Conservation (phyloP, 1,284 basidiomycete species). For the Cryptococcus sp. region DNA sequence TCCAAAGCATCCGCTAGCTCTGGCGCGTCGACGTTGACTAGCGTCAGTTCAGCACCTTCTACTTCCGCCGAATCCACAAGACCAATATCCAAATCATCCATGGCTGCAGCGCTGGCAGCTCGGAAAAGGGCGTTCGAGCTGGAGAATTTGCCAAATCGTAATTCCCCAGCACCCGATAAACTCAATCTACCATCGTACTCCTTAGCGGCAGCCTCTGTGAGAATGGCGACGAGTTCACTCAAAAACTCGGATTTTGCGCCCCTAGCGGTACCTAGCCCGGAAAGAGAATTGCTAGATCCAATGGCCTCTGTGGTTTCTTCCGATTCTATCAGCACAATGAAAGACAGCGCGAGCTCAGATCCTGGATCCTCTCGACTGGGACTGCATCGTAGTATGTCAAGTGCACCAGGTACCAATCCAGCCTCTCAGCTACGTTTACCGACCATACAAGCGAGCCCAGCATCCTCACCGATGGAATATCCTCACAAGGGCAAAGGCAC, state of each 20-base stretch:
- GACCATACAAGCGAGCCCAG: slow-evolving; percentile 46
- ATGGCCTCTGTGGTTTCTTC: slow-evolving; percentile 60
- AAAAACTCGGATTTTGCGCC: slow-evolving; percentile 56
- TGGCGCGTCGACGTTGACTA: slow-evolving; percentile 20
- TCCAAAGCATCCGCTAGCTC: slow-evolving; percentile 18
- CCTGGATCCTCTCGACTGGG: slow-evolving; percentile 30
- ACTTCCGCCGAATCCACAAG: slow-evolving; percentile 12
- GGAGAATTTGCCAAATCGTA: slow-evolving; percentile 18
- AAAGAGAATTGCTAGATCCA: slow-evolving; percentile 81
- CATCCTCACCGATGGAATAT: slow-evolving; percentile 38
- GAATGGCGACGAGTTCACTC: slow-evolving; percentile 62
- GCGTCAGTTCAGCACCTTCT: slow-evolving; percentile 25
- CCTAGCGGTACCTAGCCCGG: slow-evolving; percentile 77
- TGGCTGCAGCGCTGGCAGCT: slow-evolving; percentile 22
- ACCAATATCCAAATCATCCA: slow-evolving; percentile 14
- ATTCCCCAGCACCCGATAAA: slow-evolving; percentile 24
- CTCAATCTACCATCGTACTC: slow-evolving; percentile 38
- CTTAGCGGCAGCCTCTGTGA: slow-evolving; percentile 75
- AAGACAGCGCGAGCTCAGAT: slow-evolving; percentile 38
- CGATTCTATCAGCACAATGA: slow-evolving; percentile 47
- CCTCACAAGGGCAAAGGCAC: slow-evolving; percentile 19
- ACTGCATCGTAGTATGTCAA: slow-evolving; percentile 40
- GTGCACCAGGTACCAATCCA: slow-evolving; percentile 9
- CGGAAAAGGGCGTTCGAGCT: slow-evolving; percentile 30
- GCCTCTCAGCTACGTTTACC: slow-evolving; percentile 27